phyloP scores from a whole-genome alignment of 352 stramenopile genomes.

The Phytophthora cryptogea region DNA sequence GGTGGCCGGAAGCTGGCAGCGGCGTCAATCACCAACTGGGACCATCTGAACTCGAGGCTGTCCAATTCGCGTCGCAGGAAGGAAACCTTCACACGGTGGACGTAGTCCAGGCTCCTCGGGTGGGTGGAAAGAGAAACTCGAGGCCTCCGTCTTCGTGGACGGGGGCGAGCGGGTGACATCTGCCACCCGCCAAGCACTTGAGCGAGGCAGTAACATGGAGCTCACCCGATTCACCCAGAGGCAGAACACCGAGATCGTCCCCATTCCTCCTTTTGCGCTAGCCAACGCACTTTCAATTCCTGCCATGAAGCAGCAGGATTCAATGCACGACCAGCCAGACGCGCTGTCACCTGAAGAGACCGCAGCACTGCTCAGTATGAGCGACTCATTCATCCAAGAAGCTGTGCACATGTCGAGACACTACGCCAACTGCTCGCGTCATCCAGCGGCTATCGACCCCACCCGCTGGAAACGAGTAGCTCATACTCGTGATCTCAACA shows the following conservation, averaged over 20 bases:
- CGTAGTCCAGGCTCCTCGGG: conserved; percentile 7
- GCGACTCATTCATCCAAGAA: conserved; percentile 39
- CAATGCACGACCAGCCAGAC: not conserved
- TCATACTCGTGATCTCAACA: conserved; percentile 25
- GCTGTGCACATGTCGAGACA: conserved; percentile 43
- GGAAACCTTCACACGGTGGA: not conserved
- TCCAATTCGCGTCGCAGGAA: conserved; percentile 15
- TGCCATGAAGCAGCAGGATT: conserved; percentile 21
- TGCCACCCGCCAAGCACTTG: conserved; percentile 30
- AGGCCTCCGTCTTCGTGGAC: not conserved
- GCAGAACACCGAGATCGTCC: conserved; percentile 4
- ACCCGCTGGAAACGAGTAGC: conserved; percentile 35
- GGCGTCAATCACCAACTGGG: conserved; percentile 17
- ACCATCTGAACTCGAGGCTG: conserved; percentile 31
- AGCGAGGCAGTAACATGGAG: conserved; percentile 23
- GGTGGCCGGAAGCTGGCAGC: not conserved
- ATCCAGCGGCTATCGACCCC: conserved; percentile 21
- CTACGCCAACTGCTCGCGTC: conserved; percentile 25
- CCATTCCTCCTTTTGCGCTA: conserved; percentile 21
- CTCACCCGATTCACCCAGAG: conserved; percentile 12
- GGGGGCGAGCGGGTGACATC: conserved; percentile 5
- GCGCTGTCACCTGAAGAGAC: conserved; percentile 31
- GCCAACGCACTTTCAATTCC: conserved; percentile 1
- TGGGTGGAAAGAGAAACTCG: conserved; percentile 10
- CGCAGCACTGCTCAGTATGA: conserved; percentile 33